Conservation (phyloP, 2,329 filamentous ascomycete genomes). For the Hypoxylon sp. region DNA sequence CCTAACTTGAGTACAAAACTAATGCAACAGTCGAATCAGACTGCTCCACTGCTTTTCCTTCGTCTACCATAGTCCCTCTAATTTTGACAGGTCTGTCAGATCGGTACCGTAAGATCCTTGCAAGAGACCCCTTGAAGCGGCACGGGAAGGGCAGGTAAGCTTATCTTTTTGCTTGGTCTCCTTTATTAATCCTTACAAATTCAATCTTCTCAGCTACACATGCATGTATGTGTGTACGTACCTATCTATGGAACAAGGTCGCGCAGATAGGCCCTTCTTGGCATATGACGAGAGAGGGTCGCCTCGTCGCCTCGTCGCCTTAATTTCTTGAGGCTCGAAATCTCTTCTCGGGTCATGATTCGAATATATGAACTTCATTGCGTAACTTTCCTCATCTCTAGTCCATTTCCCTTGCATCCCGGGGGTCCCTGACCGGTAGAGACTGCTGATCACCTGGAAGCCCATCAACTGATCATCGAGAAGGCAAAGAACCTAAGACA, state of each 20-base stretch:
- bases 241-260: not conserved
- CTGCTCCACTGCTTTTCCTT: not conserved
- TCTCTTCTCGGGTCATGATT: not conserved
- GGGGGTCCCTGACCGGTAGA: not conserved
- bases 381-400: not conserved
- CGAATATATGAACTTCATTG: conserved; percentile 1
- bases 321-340: conserved; percentile 6
- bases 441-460: not conserved
- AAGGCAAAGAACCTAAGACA: conserved; percentile 6
- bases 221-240: conserved; percentile 1
- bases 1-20: not conserved
- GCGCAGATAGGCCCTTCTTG: conserved; percentile 2
- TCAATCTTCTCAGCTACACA: no score
- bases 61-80: not conserved
- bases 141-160: conserved; percentile 13
- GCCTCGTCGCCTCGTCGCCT: not conserved
- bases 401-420: not conserved
- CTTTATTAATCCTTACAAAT: conserved; percentile 30
- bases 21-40: conserved; percentile 9
- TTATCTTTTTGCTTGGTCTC: conserved; percentile 10
- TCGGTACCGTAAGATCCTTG: conserved; percentile 18
- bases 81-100: conserved; percentile 2
- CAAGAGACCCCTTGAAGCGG: not conserved
- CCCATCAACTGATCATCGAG: not conserved
- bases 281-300: conserved; percentile 9